Conservation (phyloP, 75 land plant genomes). For the Cryptomeria japonica region DNA sequence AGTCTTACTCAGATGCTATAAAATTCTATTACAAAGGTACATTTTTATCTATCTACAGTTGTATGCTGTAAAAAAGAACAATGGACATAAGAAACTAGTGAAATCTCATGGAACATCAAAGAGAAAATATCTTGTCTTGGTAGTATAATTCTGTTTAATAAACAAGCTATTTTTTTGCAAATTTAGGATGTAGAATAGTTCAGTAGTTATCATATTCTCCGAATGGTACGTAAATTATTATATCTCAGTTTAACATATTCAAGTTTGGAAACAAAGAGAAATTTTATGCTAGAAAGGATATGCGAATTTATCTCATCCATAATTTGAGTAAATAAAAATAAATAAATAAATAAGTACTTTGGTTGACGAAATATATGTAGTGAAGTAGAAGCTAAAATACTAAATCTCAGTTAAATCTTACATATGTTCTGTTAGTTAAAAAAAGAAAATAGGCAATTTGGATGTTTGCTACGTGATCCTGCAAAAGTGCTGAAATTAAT, state of each 20-base stretch:
- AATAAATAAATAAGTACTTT: background rate
- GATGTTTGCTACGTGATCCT: too few species aligned
- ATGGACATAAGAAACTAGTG: background rate
- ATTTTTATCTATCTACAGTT: background rate
- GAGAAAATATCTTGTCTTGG: background rate
- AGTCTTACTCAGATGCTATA: conserved; percentile 57
- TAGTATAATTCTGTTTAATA: background rate
- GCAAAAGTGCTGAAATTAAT: too few species aligned
- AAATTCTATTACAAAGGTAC: conserved; percentile 64
- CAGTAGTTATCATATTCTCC: background rate
- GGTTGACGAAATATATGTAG: background rate
- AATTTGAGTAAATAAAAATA: background rate
- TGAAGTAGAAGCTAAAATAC: background rate
- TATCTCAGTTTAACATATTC: background rate
- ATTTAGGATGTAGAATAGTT: background rate
- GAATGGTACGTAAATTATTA: background rate
- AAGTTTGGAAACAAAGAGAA: background rate
- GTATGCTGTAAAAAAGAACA: background rate
- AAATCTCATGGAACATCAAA: background rate
- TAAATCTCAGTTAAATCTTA: background rate
- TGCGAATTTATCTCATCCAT: background rate
- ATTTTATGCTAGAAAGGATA: background rate
- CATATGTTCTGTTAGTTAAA: too few species aligned
- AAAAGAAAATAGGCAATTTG: too few species aligned
- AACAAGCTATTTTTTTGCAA: background rate